Base-by-base conservation (phyloP, 2,329 filamentous ascomycete species). In the Nakataea oryzae region DNA sequence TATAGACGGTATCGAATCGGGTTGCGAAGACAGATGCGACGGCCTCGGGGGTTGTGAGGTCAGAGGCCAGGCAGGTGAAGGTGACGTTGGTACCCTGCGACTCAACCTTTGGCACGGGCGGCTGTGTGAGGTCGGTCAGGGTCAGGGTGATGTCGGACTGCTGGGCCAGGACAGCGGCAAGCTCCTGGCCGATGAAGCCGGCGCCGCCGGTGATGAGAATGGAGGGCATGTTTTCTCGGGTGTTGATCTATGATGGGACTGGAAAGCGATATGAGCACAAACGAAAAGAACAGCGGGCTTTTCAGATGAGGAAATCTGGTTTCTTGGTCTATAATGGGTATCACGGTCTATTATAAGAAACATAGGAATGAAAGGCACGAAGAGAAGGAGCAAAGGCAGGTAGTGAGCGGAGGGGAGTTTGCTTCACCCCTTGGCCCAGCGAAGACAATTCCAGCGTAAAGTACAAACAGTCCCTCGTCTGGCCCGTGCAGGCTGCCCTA, bases 111-210 rank as follows among this genome's bases (percentile, higher is more conserved):
- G 79, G 76, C 24, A 79, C 70, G 0, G 78, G 75, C 21, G 77
- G 78, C 60, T 76, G 70, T 61, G 78, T 71, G 47, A 83, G 74
- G 66, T 83, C 80, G 28, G 78, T 78, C 34, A 82, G 71, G 62
- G 75, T 72, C 60, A 82, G 71, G 56, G 72, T 71, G 64, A 77
- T 73, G 57, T 61, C 68, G 3, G 76, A 70, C 64, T 78, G 75
- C 47, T 78, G 74, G 62, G 82, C 69, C n/a, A 84, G 75, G 60
- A 80, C 76, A 65, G 75, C 75, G 21, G 79, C 78, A 56, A 83
- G 75, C 62, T 79, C 75, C 70, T 82, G 80, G 70, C 81, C 81
- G 64, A 83, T 78, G 68, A 83, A 83, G 62, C 80, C 81, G 61
- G 79, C 79, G 29, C 79, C 81, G 54, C 81, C 81, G 34, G 81